Evolutionary conservation across 345 rosid species (phyloP).

Genomic region (Eucalyptus viminalis): DNA sequence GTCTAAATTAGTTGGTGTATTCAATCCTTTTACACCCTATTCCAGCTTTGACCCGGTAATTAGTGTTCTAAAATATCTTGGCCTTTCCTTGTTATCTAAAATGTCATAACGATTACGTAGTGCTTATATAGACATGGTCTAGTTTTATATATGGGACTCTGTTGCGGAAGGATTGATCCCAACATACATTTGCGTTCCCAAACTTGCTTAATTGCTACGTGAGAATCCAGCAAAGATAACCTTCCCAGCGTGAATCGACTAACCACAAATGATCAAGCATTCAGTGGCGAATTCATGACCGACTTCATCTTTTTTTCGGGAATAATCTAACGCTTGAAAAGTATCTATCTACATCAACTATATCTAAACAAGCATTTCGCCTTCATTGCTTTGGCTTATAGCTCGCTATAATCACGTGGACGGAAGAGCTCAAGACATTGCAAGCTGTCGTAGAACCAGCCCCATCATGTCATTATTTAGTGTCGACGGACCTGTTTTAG

Average conservation of each 20-base stretch:
- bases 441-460: not conserved
- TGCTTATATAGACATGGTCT: not conserved
- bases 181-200: not conserved
- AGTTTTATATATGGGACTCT: not conserved
- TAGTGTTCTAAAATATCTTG: not conserved
- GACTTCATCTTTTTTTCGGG: not conserved
- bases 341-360: not conserved
- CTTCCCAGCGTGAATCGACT: not conserved
- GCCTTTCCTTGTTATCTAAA: not conserved
- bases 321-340: not conserved
- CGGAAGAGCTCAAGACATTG: not conserved
- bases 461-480: not conserved
- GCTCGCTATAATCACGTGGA: not conserved
- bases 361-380: not conserved
- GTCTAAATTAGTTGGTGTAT: not conserved
- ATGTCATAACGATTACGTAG: not conserved
- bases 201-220: not conserved
- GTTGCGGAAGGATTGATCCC: not conserved
- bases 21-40: not conserved
- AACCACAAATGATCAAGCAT: not conserved
- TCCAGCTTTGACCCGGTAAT: not conserved
- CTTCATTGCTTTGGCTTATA: not conserved
- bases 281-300: not conserved
- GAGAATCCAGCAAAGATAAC: not conserved
- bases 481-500: not conserved